Evolutionary conservation across 2,329 filamentous ascomycete genomes (phyloP).

Genomic region (Ophiosphaerella herpotricha): DNA sequence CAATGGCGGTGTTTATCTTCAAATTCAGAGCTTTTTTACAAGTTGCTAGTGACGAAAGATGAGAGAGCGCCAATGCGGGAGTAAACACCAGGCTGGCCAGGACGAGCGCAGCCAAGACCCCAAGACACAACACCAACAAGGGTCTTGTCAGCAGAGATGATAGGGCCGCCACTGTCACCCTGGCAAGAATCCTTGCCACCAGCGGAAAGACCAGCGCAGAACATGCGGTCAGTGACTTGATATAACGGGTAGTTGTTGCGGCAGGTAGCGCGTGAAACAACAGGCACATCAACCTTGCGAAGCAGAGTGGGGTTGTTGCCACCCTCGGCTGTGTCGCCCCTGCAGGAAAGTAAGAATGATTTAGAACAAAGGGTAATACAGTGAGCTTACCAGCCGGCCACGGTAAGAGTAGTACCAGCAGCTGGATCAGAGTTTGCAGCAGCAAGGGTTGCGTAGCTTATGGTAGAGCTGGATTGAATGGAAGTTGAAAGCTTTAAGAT

Average conservation of each 20-base stretch:
- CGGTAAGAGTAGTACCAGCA: constrained; percentile 20
- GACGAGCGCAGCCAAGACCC: constrained; percentile 29
- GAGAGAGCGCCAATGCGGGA: constrained; percentile 22
- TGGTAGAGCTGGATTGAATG: constrained; percentile 27
- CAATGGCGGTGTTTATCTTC: not conserved
- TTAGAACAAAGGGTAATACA: not conserved
- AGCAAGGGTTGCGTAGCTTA: constrained; percentile 28
- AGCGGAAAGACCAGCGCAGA: constrained; percentile 28
- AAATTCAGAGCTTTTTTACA: constrained; percentile 5
- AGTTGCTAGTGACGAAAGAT: constrained; percentile 28
- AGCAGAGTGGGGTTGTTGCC: constrained; percentile 17
- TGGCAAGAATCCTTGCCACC: constrained; percentile 42
- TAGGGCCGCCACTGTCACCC: constrained; percentile 36
- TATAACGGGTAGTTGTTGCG: constrained; percentile 4
- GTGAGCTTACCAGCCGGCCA: constrained; percentile 30
- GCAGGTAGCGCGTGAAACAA: constrained; percentile 33
- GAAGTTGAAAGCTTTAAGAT: constrained; percentile 33
- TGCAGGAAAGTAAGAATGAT: constrained; percentile 4
- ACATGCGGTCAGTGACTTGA: constrained; percentile 30
- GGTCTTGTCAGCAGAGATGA: constrained; percentile 16
- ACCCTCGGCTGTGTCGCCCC: constrained; percentile 20
- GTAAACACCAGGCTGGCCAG: constrained; percentile 33
- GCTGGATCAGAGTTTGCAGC: constrained; percentile 30
- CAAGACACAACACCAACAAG: constrained; percentile 29
- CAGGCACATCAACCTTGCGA: constrained; percentile 34